These are phyloP conservation scores for Paramecium biaurelia DNA, from an alignment of 73 alveolate species.

Conservation along the genomic window DNA sequence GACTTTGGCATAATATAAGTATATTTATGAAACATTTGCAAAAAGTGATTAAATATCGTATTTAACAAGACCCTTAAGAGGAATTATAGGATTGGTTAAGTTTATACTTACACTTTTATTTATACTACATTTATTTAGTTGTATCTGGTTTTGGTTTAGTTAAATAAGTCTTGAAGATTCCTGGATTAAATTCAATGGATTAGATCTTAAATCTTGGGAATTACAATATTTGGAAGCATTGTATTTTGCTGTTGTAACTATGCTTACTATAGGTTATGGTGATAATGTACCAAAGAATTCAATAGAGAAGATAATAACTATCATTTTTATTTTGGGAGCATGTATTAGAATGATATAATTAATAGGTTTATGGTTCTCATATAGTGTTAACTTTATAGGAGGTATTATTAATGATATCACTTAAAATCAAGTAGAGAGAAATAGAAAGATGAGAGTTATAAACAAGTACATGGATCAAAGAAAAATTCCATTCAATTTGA, in stretches of 20 bases:
- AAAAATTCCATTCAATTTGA: neutral
- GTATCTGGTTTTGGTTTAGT: constrained; percentile 36
- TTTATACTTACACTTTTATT: neutral
- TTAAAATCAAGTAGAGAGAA: constrained; percentile 32
- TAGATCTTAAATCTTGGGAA: neutral
- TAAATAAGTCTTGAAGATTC: neutral
- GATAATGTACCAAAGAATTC: constrained; percentile 46
- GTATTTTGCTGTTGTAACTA: constrained; percentile 37
- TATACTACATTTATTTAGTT: constrained; percentile 19
- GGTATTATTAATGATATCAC: constrained; percentile 25
- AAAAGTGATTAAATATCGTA: neutral
- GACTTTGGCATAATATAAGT: neutral
- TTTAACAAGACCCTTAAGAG: constrained; percentile 4
- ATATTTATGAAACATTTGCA: neutral
- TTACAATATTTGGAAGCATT: constrained; percentile 33
- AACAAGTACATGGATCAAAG: constrained; percentile 24
- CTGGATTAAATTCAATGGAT: neutral
- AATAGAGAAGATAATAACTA: constrained; percentile 3
- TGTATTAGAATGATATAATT: neutral
- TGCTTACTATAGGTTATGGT: constrained; percentile 51
- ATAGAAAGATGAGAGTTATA: neutral
- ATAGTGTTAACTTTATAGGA: constrained; percentile 22
- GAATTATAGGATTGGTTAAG: neutral
- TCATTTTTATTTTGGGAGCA: neutral
- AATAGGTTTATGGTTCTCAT: neutral